These are phyloP conservation scores for Pleomassaria siparia DNA, from an alignment of 2,329 filamentous ascomycete species.

Conservation along the genomic window DNA sequence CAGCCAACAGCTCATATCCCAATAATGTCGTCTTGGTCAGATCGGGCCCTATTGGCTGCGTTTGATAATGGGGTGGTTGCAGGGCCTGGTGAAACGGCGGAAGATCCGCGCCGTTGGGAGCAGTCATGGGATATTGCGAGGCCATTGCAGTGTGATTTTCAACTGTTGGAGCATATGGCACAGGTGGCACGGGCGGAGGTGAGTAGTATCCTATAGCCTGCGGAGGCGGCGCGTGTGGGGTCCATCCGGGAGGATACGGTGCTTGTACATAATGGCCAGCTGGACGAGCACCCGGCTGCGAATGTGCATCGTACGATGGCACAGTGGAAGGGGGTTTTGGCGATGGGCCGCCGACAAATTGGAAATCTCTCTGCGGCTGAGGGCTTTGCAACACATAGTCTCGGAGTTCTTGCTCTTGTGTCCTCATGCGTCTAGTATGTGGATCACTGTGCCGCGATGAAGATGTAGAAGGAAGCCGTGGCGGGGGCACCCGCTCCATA, in stretches of 20 bases:
- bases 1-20: constrained; percentile 43
- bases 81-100: constrained; percentile 21
- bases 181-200: constrained; percentile 16
- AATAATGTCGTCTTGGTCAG: constrained; percentile 31
- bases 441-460: constrained; percentile 28
- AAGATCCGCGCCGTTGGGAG: constrained; percentile 15
- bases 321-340: constrained; percentile 24
- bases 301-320: constrained; percentile 31
- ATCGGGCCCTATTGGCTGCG: constrained; percentile 23
- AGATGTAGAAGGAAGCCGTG: constrained; percentile 22
- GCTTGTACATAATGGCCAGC: constrained; percentile 19
- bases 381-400: constrained; percentile 40
- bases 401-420: constrained; percentile 26
- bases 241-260: constrained; percentile 23
- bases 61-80: constrained; percentile 31
- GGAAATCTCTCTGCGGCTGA: constrained; percentile 36
- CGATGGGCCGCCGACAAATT: constrained; percentile 28
- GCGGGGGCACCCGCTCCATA: constrained; percentile 20
- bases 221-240: constrained; percentile 20
- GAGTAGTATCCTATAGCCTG: constrained; percentile 29
- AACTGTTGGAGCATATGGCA: constrained; percentile 24
- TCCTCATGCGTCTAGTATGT: constrained; percentile 28
- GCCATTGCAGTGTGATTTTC: constrained; percentile 26
- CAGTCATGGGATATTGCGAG: constrained; percentile 23
- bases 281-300: constrained; percentile 29